These are phyloP conservation scores for Calocera cornea DNA, from an alignment of 768 basidiomycete species.

Conservation along the genomic window DNA sequence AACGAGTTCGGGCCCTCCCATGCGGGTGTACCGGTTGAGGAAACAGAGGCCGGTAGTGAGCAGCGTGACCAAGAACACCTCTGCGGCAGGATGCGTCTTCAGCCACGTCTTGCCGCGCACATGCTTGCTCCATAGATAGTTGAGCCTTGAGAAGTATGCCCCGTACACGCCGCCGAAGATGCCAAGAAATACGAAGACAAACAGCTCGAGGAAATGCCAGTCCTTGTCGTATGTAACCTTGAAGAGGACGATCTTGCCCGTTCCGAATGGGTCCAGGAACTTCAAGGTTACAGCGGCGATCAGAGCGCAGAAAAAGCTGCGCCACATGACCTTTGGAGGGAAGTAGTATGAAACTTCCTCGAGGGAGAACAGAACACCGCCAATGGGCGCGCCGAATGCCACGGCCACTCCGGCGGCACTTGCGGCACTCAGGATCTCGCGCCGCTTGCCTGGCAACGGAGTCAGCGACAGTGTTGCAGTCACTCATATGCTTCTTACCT, in stretches of 20 bases:
- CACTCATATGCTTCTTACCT: conserved; percentile 35
- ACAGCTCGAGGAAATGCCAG: conserved; percentile 82
- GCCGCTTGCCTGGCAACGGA: conserved; percentile 56
- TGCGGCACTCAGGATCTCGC: conserved; percentile 89
- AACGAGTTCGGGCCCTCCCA: conserved; percentile 92
- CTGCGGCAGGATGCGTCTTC: conserved; percentile 59
- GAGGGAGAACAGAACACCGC: conserved; percentile 79
- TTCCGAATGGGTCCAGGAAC: conserved; percentile 80
- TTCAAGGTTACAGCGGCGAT: conserved; percentile 76
- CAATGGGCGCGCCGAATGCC: conserved; percentile 93
- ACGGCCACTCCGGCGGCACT: conserved; percentile 97
- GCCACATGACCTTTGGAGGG: conserved; percentile 84
- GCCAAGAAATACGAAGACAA: conserved; percentile 75
- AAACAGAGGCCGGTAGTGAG: conserved; percentile 69
- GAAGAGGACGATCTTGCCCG: conserved; percentile 84
- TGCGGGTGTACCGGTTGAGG: conserved; percentile 76
- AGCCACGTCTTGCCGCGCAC: conserved; percentile 75
- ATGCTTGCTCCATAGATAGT: conserved; percentile 75
- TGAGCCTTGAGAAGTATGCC: conserved; percentile 82
- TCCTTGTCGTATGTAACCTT: conserved; percentile 86
- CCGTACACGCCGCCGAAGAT: conserved; percentile 91
- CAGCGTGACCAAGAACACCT: conserved; percentile 71
- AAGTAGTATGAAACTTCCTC: conserved; percentile 97
- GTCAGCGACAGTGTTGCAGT: not conserved
- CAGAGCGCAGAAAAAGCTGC: conserved; percentile 79